Base-by-base conservation (phyloP, 352 stramenopile species). In the Phytophthora crassamura region DNA sequence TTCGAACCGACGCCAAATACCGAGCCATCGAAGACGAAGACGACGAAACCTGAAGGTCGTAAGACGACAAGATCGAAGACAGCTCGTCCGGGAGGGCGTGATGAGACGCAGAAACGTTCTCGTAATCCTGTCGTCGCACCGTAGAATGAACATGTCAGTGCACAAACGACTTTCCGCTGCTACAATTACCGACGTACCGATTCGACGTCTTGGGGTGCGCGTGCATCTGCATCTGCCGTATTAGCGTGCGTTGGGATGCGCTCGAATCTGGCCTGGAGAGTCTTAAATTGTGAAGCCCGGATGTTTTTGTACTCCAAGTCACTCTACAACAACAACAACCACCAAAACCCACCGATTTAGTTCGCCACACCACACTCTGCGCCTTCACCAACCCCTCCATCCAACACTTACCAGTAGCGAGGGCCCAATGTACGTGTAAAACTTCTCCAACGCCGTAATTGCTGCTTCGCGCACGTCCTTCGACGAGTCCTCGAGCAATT, bases 381-480 rank as follows among this genome's bases (percentile, higher is more conserved):
- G n/a, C 7, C 41, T 28, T 36, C 15, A 35, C 4, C 25, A 38
- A 15, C 10, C 47, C 5, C 14, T 42, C 20, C 15, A 30, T 32
- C 15, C 9, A 52, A 15, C 42, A 45, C 62, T 25, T 79, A 93
- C 87, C 77, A 92, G 58, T n/a, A 95, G 51, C 14, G 85, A 83
- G 2, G 85, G 67, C 1, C 86, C 86, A 34, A 91, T 76, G 53
- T 86, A 72, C 7, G 73, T 61, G 69, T 94, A 95, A 54, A 95
- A 86, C 25, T 82, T 82, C 47, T 89, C 82, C n/a, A 95, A 58
- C 5, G 82, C 74, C 12, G 66, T 70, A 40, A 95, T 83, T 6
- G 81, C 81, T 3, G 86, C 67, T n/a, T 93, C 70, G 14, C 88
- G 86, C 54, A 95, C 88, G 75, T 95, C 84, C 53, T 95, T 95